These are phyloP conservation scores for Termitomyces sp. DNA, from an alignment of 768 basidiomycete species.

Conservation along the genomic window DNA sequence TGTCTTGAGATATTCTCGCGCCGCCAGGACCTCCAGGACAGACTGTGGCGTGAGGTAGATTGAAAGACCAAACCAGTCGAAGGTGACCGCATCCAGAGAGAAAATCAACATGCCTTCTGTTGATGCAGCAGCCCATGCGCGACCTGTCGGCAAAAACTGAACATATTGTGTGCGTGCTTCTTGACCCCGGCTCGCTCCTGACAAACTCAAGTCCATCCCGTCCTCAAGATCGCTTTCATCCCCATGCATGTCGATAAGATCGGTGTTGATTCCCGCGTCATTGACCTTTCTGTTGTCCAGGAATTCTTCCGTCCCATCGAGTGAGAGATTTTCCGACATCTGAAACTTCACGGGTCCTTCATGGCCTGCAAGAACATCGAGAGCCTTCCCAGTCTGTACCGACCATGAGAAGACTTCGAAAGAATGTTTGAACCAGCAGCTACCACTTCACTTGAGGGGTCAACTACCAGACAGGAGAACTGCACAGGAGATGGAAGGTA, in stretches of 20 bases:
- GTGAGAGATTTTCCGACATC: constrained; percentile 90
- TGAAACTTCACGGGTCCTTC: constrained; percentile 96
- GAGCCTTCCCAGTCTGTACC: constrained; percentile 93
- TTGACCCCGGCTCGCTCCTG: constrained; percentile 79
- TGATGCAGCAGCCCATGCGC: constrained; percentile 94
- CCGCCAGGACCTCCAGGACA: constrained; percentile 62
- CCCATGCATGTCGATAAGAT: constrained; percentile 78
- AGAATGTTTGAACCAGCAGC: constrained; percentile 93
- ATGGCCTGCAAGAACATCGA: constrained; percentile 92
- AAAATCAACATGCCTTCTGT: constrained; percentile 96
- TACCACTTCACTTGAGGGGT: constrained; percentile 95
- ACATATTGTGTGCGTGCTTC: constrained; percentile 94
- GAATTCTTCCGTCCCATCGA: constrained; percentile 96
- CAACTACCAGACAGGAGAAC: constrained; percentile 92
- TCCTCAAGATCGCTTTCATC: constrained; percentile 94
- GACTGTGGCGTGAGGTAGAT: constrained; percentile 93
- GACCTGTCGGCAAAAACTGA: constrained; percentile 88
- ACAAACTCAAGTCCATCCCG: constrained; percentile 75
- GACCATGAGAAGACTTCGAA: constrained; percentile 99
- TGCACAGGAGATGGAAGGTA: constrained; percentile 98
- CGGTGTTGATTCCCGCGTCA: constrained; percentile 82
- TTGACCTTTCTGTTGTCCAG: constrained; percentile 87
- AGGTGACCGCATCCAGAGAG: constrained; percentile 83
- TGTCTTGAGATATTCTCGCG: constrained; percentile 81
- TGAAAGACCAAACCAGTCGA: constrained; percentile 96